Base-by-base conservation (phyloP, 2,329 filamentous ascomycete genomes). In the Fusarium staphyleae region DNA sequence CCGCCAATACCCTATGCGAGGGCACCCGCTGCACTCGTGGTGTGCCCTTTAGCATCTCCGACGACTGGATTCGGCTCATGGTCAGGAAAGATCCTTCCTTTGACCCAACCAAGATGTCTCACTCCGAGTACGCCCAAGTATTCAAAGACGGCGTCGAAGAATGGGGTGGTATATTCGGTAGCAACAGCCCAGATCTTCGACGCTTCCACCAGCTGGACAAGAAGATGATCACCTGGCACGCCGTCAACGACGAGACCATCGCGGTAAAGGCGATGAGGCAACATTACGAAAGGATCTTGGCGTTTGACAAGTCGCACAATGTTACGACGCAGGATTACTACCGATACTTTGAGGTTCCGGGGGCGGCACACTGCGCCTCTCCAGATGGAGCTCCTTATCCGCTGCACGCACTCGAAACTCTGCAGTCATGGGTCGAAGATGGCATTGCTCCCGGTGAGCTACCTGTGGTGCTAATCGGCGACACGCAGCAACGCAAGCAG, bases 291-390 rank as follows among this genome's bases (percentile, higher is more conserved):
- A 24, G 22, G 8, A 9, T 24, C 22, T 8, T 24, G 22, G 22
- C 22, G 5, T 24, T 24, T 24, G 22, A 24, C 22, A 9, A 8
- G 22, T 6, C 22, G 22, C 4, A 45, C 39, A 18, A 36, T 2
- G n/a, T 42, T 1, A 37, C 30, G 9, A 47, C 52, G 3, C 8
- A 26, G 6, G 14, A 24, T 9, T 55, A 55, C 24, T 55, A 42
- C 11, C 52, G 47, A 1, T 51, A 33, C 28, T 55, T 51, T 4
- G 47, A 51, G 16, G 19, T 47, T 5, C 47, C 52, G 3, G 52
- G 52, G 7, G 41, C 24, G 7, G 37, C 18, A 0, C 52, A 55
- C n/a, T 55, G 52, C 10, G 15, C 12, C 1, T 29, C 35, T 2
- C 40, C 41, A 2, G 15, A 4, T 2, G 47, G 30, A 2, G 52